These are phyloP conservation scores for Paracoccidioides lutzii DNA, from an alignment of 2,329 filamentous ascomycete species.

Conservation along the genomic window DNA sequence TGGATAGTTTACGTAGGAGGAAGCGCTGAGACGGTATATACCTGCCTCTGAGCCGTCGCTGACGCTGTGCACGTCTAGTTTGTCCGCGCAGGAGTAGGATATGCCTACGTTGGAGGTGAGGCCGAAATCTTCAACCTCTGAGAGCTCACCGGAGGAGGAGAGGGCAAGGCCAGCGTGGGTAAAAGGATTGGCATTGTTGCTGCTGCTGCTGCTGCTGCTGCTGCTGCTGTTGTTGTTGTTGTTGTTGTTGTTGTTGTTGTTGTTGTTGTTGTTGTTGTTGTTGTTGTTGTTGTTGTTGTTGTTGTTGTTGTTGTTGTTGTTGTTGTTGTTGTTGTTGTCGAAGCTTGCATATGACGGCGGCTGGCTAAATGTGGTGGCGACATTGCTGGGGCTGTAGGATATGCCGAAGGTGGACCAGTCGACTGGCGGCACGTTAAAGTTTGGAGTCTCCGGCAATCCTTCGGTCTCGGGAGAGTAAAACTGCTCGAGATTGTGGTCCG, in stretches of 20 bases:
- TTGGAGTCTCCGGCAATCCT: constrained; percentile 24
- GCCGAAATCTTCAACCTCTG: constrained; percentile 36
- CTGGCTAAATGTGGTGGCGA: constrained; percentile 30
- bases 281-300: too few species aligned
- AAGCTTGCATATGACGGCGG: constrained; percentile 35
- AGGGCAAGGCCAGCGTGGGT: constrained; percentile 28
- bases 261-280: too few species aligned
- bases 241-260: too few species aligned
- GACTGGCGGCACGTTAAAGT: constrained; percentile 29
- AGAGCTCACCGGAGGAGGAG: constrained; percentile 38
- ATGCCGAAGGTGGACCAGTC: constrained; percentile 39
- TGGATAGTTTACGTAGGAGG: constrained; percentile 30
- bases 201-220: too few species aligned
- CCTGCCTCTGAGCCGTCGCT: constrained; percentile 32
- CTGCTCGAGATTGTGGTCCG: constrained; percentile 26
- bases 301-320: too few species aligned
- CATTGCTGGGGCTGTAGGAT: constrained; percentile 23
- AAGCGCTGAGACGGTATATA: constrained; percentile 30
- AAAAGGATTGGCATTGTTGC: too few species aligned
- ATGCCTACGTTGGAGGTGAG: constrained; percentile 11
- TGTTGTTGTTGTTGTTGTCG: constrained; percentile 32
- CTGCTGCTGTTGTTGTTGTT: too few species aligned
- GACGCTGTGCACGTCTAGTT: constrained; percentile 25
- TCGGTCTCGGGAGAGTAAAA: constrained; percentile 35
- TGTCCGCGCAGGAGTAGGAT: constrained; percentile 3